Base-by-base conservation (phyloP, 495 filamentous ascomycete species). In the Talaromyces trachyspermus region DNA sequence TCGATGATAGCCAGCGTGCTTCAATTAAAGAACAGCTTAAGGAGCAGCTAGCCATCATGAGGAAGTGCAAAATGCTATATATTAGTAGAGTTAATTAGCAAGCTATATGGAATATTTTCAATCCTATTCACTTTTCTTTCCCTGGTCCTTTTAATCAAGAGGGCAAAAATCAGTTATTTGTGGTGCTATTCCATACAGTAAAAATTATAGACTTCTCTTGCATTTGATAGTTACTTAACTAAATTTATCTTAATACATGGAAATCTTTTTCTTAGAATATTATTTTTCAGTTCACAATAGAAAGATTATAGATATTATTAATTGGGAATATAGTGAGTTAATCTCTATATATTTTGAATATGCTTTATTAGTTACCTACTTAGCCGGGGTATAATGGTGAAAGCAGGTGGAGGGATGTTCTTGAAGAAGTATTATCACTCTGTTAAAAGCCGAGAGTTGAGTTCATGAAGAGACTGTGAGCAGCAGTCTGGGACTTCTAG, bases 261-360 rank as follows among this genome's bases (percentile, higher is more conserved):
- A 4, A 79, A 83, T 56, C 55, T 81, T 14, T 49, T 74, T 0
- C 74, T 2, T 58, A 59, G 9, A 83, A 82, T 49, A 71, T 84
- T 38, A 68, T 81, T n/a, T n/a, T n/a, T n/a, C n/a, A 52, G 68
- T 83, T 4, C 55, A 65, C 15, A 19, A 48, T 1, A 61, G 63
- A 12, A 36, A 33, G 12, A 47, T 83, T 2, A 54, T 50, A 0
- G 80, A 79, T 0, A 46, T 82, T 5, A 59, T 84, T 4, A 78
- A 81, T 50, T 85, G 80, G 79, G 75, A 57, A 18, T 47, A 51
- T 32, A 49, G 45, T 22, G 42, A 33, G 2, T 54, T 57, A 25
- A 51, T 46, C 26, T 54, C 56, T 8, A 45, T 39, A 15, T 59
- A 50, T 26, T 40, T 50, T 24, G 47, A 54, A 40, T 54, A 50